These are phyloP conservation scores for Arachis hypogaea DNA, from an alignment of 306 rosid genomes.

Conservation along the genomic window DNA sequence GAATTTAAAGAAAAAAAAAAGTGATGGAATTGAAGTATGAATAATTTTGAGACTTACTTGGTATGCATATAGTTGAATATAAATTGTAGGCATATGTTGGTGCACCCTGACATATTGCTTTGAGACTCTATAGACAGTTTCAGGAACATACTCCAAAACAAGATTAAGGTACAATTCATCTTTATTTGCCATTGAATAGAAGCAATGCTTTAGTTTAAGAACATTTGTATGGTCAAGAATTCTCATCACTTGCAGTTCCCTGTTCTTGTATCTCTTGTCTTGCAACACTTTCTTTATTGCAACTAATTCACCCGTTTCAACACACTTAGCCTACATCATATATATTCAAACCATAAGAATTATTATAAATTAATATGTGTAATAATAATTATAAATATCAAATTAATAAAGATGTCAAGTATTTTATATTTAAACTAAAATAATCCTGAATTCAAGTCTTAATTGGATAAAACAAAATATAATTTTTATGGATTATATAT, in stretches of 20 bases:
- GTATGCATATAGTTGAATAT: conserved; percentile 78
- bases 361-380: no score
- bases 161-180: conserved; percentile 92
- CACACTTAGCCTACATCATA: conserved; percentile 72
- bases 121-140: conserved; percentile 89
- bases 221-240: conserved; percentile 82
- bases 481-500: no score
- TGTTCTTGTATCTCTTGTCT: conserved; percentile 91
- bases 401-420: no score
- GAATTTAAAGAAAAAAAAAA: no score
- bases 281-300: conserved; percentile 94
- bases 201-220: conserved; percentile 79
- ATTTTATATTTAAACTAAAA: no score
- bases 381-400: no score
- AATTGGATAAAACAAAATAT: no score
- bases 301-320: conserved; percentile 84
- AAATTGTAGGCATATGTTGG: conserved; percentile 71
- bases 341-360: conserved; percentile 2
- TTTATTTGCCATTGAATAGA: conserved; percentile 80
- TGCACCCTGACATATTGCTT: conserved; percentile 74
- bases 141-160: conserved; percentile 87
- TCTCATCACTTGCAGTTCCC: conserved; percentile 92
- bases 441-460: no score
- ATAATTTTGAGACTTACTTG: conserved; percentile 58
- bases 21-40: no score